Evolutionary conservation across 768 basidiomycete genomes (phyloP), one percentile per base, ranked within the genome.

Genomic region (Suillus tomentosus): DNA sequence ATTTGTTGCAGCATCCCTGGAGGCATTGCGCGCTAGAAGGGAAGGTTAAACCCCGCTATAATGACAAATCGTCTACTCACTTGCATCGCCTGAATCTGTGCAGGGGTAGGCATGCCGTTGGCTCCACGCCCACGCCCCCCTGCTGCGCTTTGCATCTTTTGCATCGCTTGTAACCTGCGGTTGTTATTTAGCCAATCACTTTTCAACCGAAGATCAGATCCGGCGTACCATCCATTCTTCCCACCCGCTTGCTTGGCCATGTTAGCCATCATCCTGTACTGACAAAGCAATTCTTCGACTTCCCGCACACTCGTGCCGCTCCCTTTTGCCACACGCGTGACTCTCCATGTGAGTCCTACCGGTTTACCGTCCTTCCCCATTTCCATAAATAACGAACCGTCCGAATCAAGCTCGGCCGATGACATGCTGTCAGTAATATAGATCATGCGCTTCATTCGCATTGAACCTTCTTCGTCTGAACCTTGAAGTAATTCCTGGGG

Each of bases 391-490:
- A 88, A 84, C 45, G 89, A 81, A 5, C 97, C 97, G 73, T 99
- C 97, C 6, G 94, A 96, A 78, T 99, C 95, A 61, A 99, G 86
- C 77, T 99, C 97, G 62, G 78, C 77, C 42, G 92, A 87, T 57
- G 94, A 94, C 97, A 99, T 99, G 72, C 93, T 94, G 76, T 99
- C 97, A 13, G 95, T 97, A 72, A 99, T 99, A 79, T 91, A 99
- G 70, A 98, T 93, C 92, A 99, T 94, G 64, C 96, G 89, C 78
- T 98, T 98, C 87, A 99, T 88, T 63, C 94, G 90, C 64, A 84
- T 73, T 6, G 90, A 86, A 37, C 93, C 94, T 69, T 99, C 96
- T 76, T 98, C 96, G 71, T 98, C 96, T 31, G 90, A 91, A 34
- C 94, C 96, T 71, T 92, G 90, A 63, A 98, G 83, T 69, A 99